Conservation (phyloP, 139 green algal species). For the Zygnema circumcarinatum region DNA sequence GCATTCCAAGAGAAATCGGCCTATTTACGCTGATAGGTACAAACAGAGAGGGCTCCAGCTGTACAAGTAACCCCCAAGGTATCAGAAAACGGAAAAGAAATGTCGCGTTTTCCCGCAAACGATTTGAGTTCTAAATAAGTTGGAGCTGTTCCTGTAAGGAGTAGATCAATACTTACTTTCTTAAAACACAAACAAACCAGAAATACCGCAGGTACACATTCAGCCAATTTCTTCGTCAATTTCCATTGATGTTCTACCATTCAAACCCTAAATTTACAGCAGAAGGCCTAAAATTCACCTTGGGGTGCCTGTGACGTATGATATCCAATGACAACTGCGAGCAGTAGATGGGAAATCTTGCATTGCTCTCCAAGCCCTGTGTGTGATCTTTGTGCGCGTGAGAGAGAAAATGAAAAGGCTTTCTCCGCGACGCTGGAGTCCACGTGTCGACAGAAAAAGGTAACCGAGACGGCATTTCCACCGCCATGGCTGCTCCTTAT, state of each 20-base stretch:
- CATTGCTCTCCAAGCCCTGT: slow-evolving; percentile 22
- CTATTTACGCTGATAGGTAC: slow-evolving; percentile 17
- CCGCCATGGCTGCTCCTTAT: not conserved
- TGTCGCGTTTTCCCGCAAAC: no score
- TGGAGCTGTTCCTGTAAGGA: no score
- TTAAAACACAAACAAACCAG: not conserved
- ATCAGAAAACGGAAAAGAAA: slow-evolving; percentile 1
- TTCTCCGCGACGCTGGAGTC: not conserved
- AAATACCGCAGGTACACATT: not conserved
- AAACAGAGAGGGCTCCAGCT: slow-evolving; percentile 25
- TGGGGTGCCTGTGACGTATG: slow-evolving; percentile 28
- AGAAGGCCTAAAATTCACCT: no score
- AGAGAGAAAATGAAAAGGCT: slow-evolving; percentile 59
- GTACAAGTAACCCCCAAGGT: slow-evolving; percentile 1
- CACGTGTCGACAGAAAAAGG: slow-evolving; percentile 63
- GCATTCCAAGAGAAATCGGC: not conserved
- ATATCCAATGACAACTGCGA: slow-evolving; percentile 38
- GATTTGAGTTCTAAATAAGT: no score
- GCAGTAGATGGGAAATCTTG: slow-evolving; percentile 38
- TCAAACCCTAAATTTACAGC: not conserved
- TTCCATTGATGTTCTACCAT: not conserved
- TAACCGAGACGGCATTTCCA: slow-evolving; percentile 31
- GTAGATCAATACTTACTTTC: no score
- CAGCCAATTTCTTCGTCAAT: not conserved
- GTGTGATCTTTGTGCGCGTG: slow-evolving; percentile 64